Evolutionary conservation across 306 rosid species (phyloP).

Genomic region (Begonia masoniana): DNA sequence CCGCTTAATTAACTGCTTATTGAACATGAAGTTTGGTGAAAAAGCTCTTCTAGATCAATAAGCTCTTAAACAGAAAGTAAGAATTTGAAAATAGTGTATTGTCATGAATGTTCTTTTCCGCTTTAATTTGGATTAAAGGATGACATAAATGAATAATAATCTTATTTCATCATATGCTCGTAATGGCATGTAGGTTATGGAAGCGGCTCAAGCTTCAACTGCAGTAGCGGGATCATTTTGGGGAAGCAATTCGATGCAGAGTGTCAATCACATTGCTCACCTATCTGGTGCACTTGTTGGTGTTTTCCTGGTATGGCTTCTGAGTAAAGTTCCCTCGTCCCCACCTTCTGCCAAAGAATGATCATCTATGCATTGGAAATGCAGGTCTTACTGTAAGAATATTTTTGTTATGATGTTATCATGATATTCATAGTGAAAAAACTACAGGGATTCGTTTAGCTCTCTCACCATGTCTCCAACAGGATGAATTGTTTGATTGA

Average conservation of each 20-base stretch:
- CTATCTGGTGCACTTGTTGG: slow-evolving; percentile 98
- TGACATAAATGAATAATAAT: not conserved
- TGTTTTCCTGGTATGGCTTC: slow-evolving; percentile 77
- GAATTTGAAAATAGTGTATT: too few species aligned
- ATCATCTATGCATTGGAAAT: slow-evolving; percentile 16
- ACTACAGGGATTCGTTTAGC: too few species aligned
- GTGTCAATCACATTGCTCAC: slow-evolving; percentile 87
- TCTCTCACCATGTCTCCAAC: too few species aligned
- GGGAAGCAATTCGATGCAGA: slow-evolving; percentile 46
- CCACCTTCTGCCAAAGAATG: slow-evolving; percentile 22
- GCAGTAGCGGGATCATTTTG: slow-evolving; percentile 44
- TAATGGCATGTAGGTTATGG: slow-evolving; percentile 59
- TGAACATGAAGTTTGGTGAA: too few species aligned
- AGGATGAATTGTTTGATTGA: too few species aligned
- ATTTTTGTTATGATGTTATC: too few species aligned
- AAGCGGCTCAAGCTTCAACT: slow-evolving; percentile 93
- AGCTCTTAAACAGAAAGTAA: too few species aligned
- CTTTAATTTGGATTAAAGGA: too few species aligned
- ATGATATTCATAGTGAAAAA: too few species aligned
- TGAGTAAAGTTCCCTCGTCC: slow-evolving; percentile 73
- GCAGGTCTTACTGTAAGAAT: not conserved
- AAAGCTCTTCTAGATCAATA: too few species aligned
- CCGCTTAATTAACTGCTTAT: too few species aligned
- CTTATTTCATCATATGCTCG: not conserved
- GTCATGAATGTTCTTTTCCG: too few species aligned